Evolutionary conservation across 345 rosid species (phyloP), one percentile per base, ranked within the genome.

Genomic region (Eucalyptus rudis): DNA sequence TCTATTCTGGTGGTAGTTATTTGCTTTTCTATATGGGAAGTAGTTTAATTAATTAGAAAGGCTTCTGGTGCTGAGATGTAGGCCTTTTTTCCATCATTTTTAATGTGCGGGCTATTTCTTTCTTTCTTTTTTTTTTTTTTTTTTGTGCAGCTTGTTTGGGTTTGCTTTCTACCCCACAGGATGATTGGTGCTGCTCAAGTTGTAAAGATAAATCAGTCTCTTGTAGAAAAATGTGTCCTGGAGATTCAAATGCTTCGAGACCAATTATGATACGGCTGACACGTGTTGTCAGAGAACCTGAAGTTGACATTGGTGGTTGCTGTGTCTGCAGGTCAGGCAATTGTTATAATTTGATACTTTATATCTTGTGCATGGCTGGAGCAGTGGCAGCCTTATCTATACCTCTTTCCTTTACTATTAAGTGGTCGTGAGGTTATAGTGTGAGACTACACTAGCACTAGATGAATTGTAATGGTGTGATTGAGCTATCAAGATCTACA

Each of bases 231-330:
- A 91, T 91, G 89, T 49, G 91, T 84, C 89, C 91, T 17, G 94
- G 90, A 79, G 94, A 92, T 89, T 89, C 92, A 86, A 87, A 91
- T 71, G 88, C 90, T 71, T 86, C 89, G 49, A 95, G 95, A 89
- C 91, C 97, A 51, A 93, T 97, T 87, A 90, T 94, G 86, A 91
- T 96, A 86, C 94, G 96, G 88, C 91, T 93, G 90, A 93, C 93
- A 47, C 94, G 96, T 88, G 96, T 93, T 58, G 97, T 96, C 76
- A 95, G 94, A 90, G 94, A 94, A 31, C 97, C 95, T 89, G 97
- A 95, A 93, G 89, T 90, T 92, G 99, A 96, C 68, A 93, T 94
- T 90, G 99, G 99, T 86, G 99, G 99, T 88, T 98, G 99, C 93
- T 97, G 90, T 89, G 89, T 98, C 89, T 98, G 99, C 95, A 96